These are phyloP conservation scores for Trametes sp. DNA, from an alignment of 1,284 basidiomycete species.

Conservation along the genomic window DNA sequence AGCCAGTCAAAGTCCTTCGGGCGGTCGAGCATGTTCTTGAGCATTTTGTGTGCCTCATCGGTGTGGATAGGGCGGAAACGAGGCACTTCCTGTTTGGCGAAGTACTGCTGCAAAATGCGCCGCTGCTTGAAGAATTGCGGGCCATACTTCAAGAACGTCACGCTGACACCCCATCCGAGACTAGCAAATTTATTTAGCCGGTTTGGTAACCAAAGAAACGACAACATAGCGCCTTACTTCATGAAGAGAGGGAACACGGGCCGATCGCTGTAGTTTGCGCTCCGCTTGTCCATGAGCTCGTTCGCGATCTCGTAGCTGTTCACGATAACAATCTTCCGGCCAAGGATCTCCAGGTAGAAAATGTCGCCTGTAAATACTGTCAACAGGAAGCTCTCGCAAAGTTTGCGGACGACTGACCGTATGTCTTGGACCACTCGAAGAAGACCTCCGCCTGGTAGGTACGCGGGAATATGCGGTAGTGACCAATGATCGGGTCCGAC, in stretches of 20 bases:
- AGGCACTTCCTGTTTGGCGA: conserved; percentile 29
- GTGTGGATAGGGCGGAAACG: conserved; percentile 34
- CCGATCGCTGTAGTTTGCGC: conserved; percentile 46
- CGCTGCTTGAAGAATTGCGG: conserved; percentile 39
- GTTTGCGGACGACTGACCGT: conserved; percentile 17
- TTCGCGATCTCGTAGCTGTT: conserved; percentile 44
- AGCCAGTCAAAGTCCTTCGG: conserved; percentile 35
- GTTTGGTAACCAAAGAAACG: not conserved
- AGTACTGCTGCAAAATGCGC: conserved; percentile 36
- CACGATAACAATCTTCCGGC: conserved; percentile 45
- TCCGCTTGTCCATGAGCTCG: conserved; percentile 49
- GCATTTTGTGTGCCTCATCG: conserved; percentile 34
- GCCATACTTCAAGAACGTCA: conserved; percentile 32
- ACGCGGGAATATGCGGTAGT: conserved; percentile 31
- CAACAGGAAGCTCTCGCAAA: too few relatives aligned
- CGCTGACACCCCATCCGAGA: conserved; percentile 30
- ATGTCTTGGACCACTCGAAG: conserved; percentile 30
- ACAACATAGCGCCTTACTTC: conserved; percentile 18
- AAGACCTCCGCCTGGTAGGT: conserved; percentile 28
- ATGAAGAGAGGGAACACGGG: conserved; percentile 39
- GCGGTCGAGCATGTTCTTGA: conserved; percentile 30
- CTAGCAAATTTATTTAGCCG: conserved; percentile 10
- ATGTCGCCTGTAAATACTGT: conserved; percentile 35
- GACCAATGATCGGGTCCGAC: conserved; percentile 32
- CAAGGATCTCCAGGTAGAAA: conserved; percentile 44